A percentile compares a stretch with the other conserved stretches of the same genome.
Conservation (phyloP, 2,329 filamentous ascomycete genomes). For the Dactylellina parvicollis region DNA sequence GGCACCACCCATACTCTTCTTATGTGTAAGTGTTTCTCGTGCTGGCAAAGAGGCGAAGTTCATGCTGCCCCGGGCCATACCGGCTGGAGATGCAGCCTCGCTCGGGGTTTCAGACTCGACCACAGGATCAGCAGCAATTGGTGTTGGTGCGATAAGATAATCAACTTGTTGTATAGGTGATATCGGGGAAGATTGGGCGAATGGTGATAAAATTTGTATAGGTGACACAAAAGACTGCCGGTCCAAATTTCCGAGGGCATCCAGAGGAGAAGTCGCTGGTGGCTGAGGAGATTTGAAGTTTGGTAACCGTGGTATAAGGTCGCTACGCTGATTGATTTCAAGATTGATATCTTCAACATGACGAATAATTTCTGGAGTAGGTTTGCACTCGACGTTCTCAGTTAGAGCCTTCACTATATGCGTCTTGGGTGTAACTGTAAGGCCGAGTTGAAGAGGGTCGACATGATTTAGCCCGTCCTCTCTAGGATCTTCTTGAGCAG, state of each 20-base stretch:
- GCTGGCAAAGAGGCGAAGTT: constrained; percentile 93
- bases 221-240: constrained; percentile 28
- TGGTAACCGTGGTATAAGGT: background rate
- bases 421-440: background rate
- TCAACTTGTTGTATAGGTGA: constrained; percentile 50
- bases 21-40: constrained; percentile 82
- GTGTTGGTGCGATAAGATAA: constrained; percentile 42
- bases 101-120: constrained; percentile 62
- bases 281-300: background rate
- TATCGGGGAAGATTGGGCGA: constrained; percentile 56
- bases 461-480: background rate
- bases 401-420: too few relatives aligned
- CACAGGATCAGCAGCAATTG: constrained; percentile 58
- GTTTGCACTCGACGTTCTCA: background rate
- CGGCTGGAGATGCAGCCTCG: constrained; percentile 62
- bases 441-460: background rate
- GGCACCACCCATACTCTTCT: constrained; percentile 77
- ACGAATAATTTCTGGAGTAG: background rate
- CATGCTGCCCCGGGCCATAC: constrained; percentile 79
- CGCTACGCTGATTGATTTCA: background rate
- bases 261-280: background rate
- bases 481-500: constrained; percentile 63
- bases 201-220: constrained; percentile 56
- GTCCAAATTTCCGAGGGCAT: background rate
- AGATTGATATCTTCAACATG: background rate